Percentiles rank a stretch among this genome's conserved stretches.
Conservation (phyloP, 192 early-diverging fungal genomes). For the Coemansia sp. region DNA sequence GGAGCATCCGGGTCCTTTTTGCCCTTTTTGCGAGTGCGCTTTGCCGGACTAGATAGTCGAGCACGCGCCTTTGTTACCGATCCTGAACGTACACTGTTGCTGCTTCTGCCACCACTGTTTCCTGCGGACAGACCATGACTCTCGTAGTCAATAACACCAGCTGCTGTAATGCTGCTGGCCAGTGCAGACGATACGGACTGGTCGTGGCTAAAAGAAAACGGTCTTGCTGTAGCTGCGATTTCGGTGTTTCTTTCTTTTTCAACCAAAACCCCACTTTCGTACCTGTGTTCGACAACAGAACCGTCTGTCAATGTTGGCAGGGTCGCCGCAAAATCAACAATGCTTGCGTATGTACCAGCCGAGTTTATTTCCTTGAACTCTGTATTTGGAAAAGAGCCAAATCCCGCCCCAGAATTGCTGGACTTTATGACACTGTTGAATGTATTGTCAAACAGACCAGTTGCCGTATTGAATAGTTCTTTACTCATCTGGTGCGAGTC, state of each 20-base stretch:
- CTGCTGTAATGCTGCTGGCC: conserved; percentile 4
- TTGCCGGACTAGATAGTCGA: conserved; percentile 37
- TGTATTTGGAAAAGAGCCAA: conserved; percentile 2
- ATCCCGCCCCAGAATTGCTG: neutral
- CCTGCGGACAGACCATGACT: neutral
- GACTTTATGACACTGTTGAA: conserved; percentile 17
- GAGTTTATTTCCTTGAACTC: conserved; percentile 5
- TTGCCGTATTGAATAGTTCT: conserved; percentile 10
- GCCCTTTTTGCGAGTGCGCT: conserved; percentile 63
- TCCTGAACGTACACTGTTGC: conserved; percentile 5
- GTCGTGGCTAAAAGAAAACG: neutral
- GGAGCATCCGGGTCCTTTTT: conserved; percentile 74
- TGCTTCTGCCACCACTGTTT: neutral
- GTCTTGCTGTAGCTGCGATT: neutral
- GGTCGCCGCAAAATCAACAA: conserved; percentile 18
- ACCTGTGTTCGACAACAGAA: neutral
- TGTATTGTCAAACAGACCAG: conserved; percentile 14
- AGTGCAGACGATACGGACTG: neutral
- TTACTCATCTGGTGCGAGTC: neutral
- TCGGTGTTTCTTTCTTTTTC: neutral
- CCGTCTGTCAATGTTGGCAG: neutral
- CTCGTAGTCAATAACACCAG: neutral
- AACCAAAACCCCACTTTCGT: neutral
- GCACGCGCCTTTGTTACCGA: conserved; percentile 27
- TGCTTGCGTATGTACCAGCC: conserved; percentile 5